These are phyloP conservation scores for Cercophora newfieldiana DNA, from an alignment of 495 filamentous ascomycete species.

Conservation along the genomic window DNA sequence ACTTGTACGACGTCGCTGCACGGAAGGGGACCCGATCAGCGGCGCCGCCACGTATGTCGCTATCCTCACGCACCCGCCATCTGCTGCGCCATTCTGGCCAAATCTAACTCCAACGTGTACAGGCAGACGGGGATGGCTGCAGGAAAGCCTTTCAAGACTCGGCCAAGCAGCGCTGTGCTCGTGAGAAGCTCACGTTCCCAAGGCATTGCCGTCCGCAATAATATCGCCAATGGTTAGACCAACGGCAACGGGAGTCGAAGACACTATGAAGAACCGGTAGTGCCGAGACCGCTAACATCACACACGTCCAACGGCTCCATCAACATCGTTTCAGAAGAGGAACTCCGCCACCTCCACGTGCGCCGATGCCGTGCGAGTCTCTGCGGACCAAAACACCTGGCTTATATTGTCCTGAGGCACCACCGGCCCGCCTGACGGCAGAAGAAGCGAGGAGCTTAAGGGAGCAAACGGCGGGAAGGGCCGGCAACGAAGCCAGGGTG, in stretches of 20 bases:
- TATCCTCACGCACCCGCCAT: not conserved
- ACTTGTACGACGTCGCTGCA: not conserved
- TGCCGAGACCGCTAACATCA: not conserved
- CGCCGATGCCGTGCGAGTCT: too few species aligned
- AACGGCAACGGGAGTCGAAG: not conserved
- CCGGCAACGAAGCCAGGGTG: too few species aligned
- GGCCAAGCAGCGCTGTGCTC: not conserved
- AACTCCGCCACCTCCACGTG: too few species aligned
- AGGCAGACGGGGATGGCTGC: not conserved
- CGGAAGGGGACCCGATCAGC: not conserved
- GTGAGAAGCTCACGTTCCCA: not conserved
- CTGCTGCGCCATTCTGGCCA: too few species aligned
- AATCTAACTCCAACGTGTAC: not conserved
- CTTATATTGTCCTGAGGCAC: too few species aligned
- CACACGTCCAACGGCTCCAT: not conserved
- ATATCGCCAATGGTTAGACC: not conserved
- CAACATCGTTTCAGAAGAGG: too few species aligned
- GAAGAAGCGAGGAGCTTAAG: too few species aligned
- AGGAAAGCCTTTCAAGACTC: not conserved
- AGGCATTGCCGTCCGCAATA: not conserved
- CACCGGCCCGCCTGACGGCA: too few species aligned
- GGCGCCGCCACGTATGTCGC: not conserved
- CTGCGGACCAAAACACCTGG: too few species aligned
- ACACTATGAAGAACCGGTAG: not conserved
- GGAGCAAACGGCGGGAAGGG: too few species aligned